Base-by-base conservation (phyloP, 306 rosid species). In the Datisca glomerata region DNA sequence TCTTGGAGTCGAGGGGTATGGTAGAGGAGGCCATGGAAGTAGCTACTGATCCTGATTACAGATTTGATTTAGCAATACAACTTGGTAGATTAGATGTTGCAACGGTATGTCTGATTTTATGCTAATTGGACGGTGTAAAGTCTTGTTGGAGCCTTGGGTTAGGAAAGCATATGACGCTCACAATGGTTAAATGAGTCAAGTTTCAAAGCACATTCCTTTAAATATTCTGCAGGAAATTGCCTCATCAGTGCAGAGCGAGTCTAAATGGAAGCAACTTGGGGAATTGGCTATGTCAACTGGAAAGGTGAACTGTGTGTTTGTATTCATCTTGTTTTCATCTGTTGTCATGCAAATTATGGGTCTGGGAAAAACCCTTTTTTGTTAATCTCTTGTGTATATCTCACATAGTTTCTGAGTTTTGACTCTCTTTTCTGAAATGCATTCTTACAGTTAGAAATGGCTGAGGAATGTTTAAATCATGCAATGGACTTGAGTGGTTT, bases 401-500 rank as follows among this genome's bases (percentile, higher is more conserved):
- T 31, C 13, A 4, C 36, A 31, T 31, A 3, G 2, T 31, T 5
- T 11, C 43, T 14, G 3, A 18, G 10, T 23, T 12, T 11, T 17
- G 17, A 28, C 21, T 53, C 50, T 47, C 56, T 37, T n/a, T 20
- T 55, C 39, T 53, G 55, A 25, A 9, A 50, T 42, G 41, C 43
- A 19, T 43, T 67, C 52, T 59, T 75, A 70, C 87, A 91, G 99
- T 79, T 91, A 57, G 96, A 85, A 66, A 76, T 91, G 99, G 99
- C 99, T 0, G 96, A 91, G 73, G 92, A 85, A 56, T 91, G 99
- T 59, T 68, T 91, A 49, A 73, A 73, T 74, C 51, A 67, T 51
- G 99, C 99, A 53, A 68, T 73, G 85, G 99, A 91, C 66, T 68
- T 91, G 80, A 91, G 99, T 67, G 99, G 99, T 21, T 76, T 91